Base-by-base conservation (phyloP, 805 yeast genomes). In the Yarrowia phangngaensis region DNA sequence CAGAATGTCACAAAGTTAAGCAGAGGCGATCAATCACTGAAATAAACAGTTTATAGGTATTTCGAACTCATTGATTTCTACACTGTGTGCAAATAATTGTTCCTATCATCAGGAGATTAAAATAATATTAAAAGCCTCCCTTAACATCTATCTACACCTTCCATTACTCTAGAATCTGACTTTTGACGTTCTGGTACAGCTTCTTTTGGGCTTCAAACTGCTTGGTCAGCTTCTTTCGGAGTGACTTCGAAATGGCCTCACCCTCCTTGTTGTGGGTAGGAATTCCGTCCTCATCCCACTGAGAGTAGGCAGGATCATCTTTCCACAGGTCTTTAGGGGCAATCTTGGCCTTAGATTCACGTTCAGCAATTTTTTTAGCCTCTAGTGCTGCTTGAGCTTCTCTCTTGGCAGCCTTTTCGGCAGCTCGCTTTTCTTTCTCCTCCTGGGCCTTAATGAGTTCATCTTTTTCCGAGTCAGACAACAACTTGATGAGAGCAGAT, bases 201-300 rank as follows among this genome's bases (percentile, higher is more conserved):
- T 88, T 88, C 61, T 80, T 80, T 64, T 92, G 98, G 38, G 74
- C 80, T 49, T 81, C 86, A 65, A 78, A 79, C 60, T 74, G 82
- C 68, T 92, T 92, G 54, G 70, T 65, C 56, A 92, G 70, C 68
- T 90, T 90, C 76, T 92, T 92, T 53, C 71, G 70, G 69, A 82
- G 78, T 63, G 95, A 84, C 70, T 92, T 92, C 30, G 92, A 75
- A 5, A 92, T 74, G 1, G 68, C 62, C 56, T 79, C 86, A 9
- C 97, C 97, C 8, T 76, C 78, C 24, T 69, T 72, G 55, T 81
- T 85, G 60, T 78, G 80, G 0, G 79, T 72, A 14, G 98, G 98
- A 13, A 92, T 51, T 1, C 98, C 98, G 26, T 73, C 66, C 19
- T 75, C 89, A 62, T 92, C 97, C 84, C 90, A 92, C 60, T 77